These are phyloP conservation scores for Phytomonas serpens DNA, from an alignment of 208 protist genomes.

Conservation along the genomic window DNA sequence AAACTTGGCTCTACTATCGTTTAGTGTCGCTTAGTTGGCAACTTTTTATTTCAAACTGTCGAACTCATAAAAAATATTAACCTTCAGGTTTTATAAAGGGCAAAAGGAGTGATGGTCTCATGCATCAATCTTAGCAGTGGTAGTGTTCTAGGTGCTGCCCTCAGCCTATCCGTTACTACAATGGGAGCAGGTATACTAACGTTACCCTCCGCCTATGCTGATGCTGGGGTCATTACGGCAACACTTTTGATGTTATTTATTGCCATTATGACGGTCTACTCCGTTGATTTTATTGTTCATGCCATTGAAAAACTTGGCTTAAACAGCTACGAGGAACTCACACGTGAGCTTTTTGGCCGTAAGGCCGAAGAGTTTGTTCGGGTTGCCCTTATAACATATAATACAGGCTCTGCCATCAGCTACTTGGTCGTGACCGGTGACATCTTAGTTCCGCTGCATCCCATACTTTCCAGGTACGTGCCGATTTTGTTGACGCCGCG, in stretches of 20 bases:
- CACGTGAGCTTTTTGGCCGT: slow-evolving; percentile 42
- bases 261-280: slow-evolving; percentile 46
- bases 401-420: slow-evolving; percentile 42
- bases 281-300: slow-evolving; percentile 60
- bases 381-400: slow-evolving; percentile 57
- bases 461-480: slow-evolving; percentile 27
- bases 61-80: slow-evolving; percentile 6
- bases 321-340: slow-evolving; percentile 75
- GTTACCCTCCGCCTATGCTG: slow-evolving; percentile 55
- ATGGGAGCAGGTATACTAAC: slow-evolving; percentile 75
- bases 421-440: slow-evolving; percentile 62
- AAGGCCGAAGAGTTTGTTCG: slow-evolving; percentile 40
- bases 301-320: slow-evolving; percentile 47
- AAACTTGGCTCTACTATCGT: not conserved
- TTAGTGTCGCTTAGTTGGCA: not conserved
- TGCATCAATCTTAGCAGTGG: slow-evolving; percentile 16
- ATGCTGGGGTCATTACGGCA: slow-evolving; percentile 44
- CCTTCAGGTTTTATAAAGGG: not conserved
- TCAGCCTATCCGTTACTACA: slow-evolving; percentile 63
- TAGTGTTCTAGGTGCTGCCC: slow-evolving; percentile 38
- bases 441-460: slow-evolving; percentile 51
- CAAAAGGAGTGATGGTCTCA: slow-evolving; percentile 11
- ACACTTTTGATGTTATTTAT: slow-evolving; percentile 37
- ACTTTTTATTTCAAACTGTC: not conserved
- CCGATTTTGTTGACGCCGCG: slow-evolving; percentile 38